Evolutionary conservation across 345 rosid genomes (phyloP), one percentile per base, ranked within the genome.

Genomic region (Carallia pectinifolia): DNA sequence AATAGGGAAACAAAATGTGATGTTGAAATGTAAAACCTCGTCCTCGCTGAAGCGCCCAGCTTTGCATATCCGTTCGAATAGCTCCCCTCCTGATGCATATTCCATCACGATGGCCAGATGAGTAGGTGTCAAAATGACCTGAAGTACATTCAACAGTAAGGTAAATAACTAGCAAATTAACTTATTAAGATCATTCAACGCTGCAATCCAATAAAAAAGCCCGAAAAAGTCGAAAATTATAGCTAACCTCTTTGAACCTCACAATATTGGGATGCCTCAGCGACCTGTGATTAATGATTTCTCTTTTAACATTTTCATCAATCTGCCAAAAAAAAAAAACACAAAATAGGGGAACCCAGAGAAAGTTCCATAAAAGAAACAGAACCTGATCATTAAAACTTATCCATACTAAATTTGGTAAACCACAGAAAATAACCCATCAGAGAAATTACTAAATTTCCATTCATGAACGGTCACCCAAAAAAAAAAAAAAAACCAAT

Each of bases 71-170:
- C 75, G 75, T 67, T 77, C 80, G 27, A 77, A 77, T 48, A 77
- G 80, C 76, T 77, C 80, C n/a, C 80, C 80, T 27, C 80, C 80
- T 8, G 80, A 72, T 31, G 80, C 80, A 68, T 68, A 77, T 72
- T 77, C 80, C 80, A 77, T 77, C 9, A 77, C 80, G 68, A 77
- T 77, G 18, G 80, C 80, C 58, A 77, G 47, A 72, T 77, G 80
- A 6, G 80, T 72, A 10, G 76, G 76, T 31, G 80, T 72, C 66
- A 77, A 64, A 64, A 77, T 77, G 30, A 77, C 67, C 80, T 77
- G 70, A 12, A 72, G 61, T 47, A 53, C 2, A 16, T 65, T 62
- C 38, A 19, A 30, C 15, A 62, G 12, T 2, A 67, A 34, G 18
- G 2, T 39, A 40, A 4, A 15, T 44, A 13, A 18, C 29, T 15